phyloP scores from a whole-genome alignment of 2,329 filamentous ascomycete species.

The Drechslerella dactyloides region DNA sequence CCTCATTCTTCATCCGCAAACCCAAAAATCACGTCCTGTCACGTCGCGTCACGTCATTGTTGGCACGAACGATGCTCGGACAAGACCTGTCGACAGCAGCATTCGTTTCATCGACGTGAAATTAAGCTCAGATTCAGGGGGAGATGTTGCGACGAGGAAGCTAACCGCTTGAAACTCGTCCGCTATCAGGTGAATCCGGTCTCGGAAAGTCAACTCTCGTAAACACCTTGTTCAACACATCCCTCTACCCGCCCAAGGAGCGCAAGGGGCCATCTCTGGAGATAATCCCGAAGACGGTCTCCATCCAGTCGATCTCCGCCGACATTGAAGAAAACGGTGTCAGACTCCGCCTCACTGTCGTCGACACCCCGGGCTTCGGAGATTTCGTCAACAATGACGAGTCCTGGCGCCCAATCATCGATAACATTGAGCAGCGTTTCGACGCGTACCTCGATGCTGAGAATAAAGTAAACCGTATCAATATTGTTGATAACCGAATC shows the following conservation, averaged over 20 bases:
- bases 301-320: constrained; percentile 91
- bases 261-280: constrained; percentile 96
- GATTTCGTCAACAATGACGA: constrained; percentile 99
- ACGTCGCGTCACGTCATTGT: constrained; percentile 10
- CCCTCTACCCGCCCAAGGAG: constrained; percentile 97
- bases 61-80: constrained; percentile 34
- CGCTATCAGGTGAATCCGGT: constrained; percentile 84
- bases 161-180: constrained; percentile 28
- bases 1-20: background rate
- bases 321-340: constrained; percentile 99
- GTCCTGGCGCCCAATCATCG: constrained; percentile 97
- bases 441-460: constrained; percentile 98
- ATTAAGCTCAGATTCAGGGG: constrained; percentile 40
- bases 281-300: constrained; percentile 97
- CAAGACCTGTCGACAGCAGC: constrained; percentile 16
- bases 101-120: constrained; percentile 22
- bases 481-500: constrained; percentile 99
- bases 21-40: background rate
- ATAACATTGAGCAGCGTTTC: constrained; percentile 99
- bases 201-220: constrained; percentile 98
- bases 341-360: constrained; percentile 91
- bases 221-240: constrained; percentile 99
- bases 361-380: constrained; percentile 96
- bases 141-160: constrained; percentile 3
- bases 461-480: constrained; percentile 99